Conservation (phyloP, 345 rosid species). For the Gynandropsis gynandra region DNA sequence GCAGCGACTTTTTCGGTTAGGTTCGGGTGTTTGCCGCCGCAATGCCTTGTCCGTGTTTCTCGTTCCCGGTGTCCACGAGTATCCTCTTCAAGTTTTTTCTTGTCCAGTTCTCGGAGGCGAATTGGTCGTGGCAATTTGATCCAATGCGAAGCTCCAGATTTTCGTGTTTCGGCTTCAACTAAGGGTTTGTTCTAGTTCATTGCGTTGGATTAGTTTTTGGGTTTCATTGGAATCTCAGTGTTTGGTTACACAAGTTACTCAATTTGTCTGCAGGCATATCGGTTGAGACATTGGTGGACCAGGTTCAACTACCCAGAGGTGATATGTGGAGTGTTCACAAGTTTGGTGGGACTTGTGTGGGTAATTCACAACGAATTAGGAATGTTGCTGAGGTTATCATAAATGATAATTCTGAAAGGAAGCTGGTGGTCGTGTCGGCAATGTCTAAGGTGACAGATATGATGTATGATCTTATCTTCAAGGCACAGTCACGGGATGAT, state of each 20-base stretch:
- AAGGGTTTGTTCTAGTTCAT: conserved; percentile 21
- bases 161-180: conserved; percentile 27
- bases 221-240: not conserved
- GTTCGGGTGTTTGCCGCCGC: conserved; percentile 23
- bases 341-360: conserved; percentile 98
- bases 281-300: conserved; percentile 35
- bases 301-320: conserved; percentile 54
- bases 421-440: conserved; percentile 86
- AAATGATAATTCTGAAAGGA: conserved; percentile 61
- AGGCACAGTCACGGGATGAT: conserved; percentile 84
- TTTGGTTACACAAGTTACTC: not conserved
- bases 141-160: conserved; percentile 25
- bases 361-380: conserved; percentile 75
- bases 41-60: conserved; percentile 15
- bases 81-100: conserved; percentile 4
- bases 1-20: conserved; percentile 17
- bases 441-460: conserved; percentile 99
- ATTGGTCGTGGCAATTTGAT: conserved; percentile 19
- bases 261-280: conserved; percentile 41
- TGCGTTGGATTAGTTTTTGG: not conserved
- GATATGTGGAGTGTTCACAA: conserved; percentile 85
- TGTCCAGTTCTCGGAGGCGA: conserved; percentile 6
- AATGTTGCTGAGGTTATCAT: conserved; percentile 69
- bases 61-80: conserved; percentile 12
- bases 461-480: conserved; percentile 86